phyloP scores from a whole-genome alignment of 768 basidiomycete species.

The Phanerochaete carnosa region DNA sequence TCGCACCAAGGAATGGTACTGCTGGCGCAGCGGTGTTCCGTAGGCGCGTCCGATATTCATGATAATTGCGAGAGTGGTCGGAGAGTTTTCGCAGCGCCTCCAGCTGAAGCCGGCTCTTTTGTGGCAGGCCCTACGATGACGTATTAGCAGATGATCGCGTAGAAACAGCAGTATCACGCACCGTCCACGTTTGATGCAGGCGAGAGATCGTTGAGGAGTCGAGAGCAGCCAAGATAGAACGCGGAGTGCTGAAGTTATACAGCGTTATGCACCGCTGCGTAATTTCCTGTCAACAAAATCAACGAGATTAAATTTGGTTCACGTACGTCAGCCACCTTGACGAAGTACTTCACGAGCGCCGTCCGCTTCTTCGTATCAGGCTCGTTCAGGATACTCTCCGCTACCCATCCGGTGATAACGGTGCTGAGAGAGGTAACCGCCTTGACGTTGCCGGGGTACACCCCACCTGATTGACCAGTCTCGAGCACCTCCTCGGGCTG shows the following conservation, averaged over 20 bases:
- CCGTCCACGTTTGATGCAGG: conserved; percentile 90
- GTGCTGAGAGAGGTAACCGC: conserved; percentile 88
- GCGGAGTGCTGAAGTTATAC: conserved; percentile 89
- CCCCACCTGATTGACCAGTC: conserved; percentile 64
- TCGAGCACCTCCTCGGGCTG: conserved; percentile 87
- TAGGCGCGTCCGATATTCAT: conserved; percentile 85
- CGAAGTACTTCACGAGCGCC: conserved; percentile 80
- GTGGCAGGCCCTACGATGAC: conserved; percentile 62
- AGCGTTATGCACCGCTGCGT: conserved; percentile 76
- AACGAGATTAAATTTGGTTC: background rate
- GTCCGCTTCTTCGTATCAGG: conserved; percentile 84
- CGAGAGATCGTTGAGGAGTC: conserved; percentile 95
- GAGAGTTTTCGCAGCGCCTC: conserved; percentile 82
- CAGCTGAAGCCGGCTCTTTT: conserved; percentile 79
- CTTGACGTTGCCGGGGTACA: conserved; percentile 67
- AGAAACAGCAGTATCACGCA: conserved; percentile 37
- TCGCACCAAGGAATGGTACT: conserved; percentile 88
- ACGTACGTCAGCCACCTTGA: conserved; percentile 89
- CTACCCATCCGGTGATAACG: conserved; percentile 92
- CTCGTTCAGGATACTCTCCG: conserved; percentile 91
- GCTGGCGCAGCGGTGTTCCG: conserved; percentile 89
- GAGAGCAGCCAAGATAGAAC: conserved; percentile 89
- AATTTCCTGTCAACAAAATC: conserved; percentile 4
- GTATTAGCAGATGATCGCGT: background rate
- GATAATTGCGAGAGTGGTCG: conserved; percentile 87